Percentiles rank a stretch among this genome's conserved stretches.
These are phyloP conservation scores for Fusarium chlamydosporum DNA, from an alignment of 2,329 filamentous ascomycete species.

Conservation along the genomic window DNA sequence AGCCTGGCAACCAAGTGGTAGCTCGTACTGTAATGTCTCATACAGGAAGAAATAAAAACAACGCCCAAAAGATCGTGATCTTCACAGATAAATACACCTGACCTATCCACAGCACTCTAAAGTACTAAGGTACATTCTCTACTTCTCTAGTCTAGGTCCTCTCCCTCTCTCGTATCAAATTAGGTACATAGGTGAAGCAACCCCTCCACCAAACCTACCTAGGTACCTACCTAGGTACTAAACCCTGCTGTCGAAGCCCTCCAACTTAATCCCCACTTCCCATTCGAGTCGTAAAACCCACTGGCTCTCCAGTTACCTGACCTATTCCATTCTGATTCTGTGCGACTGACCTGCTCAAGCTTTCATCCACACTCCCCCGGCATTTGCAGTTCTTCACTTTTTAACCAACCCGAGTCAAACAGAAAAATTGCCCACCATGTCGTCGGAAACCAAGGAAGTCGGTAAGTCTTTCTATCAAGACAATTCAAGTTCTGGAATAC, in stretches of 20 bases:
- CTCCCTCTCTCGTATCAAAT: slow-evolving; percentile 3
- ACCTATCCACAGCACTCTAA: not conserved
- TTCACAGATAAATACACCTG: slow-evolving; percentile 2
- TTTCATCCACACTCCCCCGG: slow-evolving; percentile 44
- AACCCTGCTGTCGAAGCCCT: slow-evolving; percentile 48
- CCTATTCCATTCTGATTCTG: slow-evolving; percentile 36
- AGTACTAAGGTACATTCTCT: not conserved
- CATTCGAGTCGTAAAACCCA: slow-evolving; percentile 44
- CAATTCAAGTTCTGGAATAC: slow-evolving; percentile 7
- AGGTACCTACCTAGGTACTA: too few relatives aligned
- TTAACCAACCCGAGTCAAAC: slow-evolving; percentile 39
- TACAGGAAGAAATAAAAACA: not conserved
- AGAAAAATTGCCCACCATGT: slow-evolving; percentile 57
- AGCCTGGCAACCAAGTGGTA: slow-evolving; percentile 28
- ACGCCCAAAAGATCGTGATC: not conserved
- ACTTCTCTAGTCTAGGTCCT: too few relatives aligned
- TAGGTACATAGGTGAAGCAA: not conserved
- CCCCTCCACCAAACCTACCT: slow-evolving; percentile 26
- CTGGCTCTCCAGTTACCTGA: slow-evolving; percentile 30
- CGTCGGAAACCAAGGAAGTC: slow-evolving; percentile 62
- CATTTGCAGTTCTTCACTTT: slow-evolving; percentile 44
- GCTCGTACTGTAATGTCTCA: slow-evolving; percentile 7
- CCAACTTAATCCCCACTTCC: slow-evolving; percentile 47
- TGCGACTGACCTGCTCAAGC: slow-evolving; percentile 46
- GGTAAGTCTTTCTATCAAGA: slow-evolving; percentile 54